Percentiles rank a stretch among this genome's conserved stretches.
phyloP scores from a whole-genome alignment of 176 grass and related monocot genomes.

The Canna indica region DNA sequence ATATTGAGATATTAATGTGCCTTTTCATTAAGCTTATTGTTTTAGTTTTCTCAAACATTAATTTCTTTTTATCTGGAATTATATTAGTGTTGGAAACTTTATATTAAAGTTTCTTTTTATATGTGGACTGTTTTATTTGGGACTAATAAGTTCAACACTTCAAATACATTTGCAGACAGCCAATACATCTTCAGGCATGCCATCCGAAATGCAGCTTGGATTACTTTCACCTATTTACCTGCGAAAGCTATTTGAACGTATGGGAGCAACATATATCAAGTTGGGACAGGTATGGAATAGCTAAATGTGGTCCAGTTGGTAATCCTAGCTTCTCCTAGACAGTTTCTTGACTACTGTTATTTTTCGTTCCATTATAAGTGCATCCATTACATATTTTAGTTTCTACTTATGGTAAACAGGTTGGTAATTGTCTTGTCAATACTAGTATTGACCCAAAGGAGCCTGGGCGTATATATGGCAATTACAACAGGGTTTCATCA shows the following conservation, averaged over 20 bases:
- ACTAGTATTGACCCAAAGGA: background rate
- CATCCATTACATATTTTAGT: background rate
- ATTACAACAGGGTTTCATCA: no score
- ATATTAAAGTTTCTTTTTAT: background rate
- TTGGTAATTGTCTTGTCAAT: background rate
- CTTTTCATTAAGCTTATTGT: background rate
- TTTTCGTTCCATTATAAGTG: background rate
- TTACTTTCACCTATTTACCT: slow-evolving; percentile 89
- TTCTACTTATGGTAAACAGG: background rate
- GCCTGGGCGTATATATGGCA: no score
- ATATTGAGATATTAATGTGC: background rate
- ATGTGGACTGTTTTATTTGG: background rate
- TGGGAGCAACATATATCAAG: slow-evolving; percentile 99
- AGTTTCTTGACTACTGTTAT: background rate
- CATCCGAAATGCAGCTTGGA: slow-evolving; percentile 51
- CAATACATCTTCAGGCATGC: slow-evolving; percentile 44
- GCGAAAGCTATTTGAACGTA: slow-evolving; percentile 72
- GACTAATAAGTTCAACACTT: slow-evolving; percentile 14
- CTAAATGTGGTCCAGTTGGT: background rate
- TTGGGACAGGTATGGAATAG: slow-evolving; percentile 64
- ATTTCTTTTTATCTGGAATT: background rate
- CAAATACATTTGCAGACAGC: slow-evolving; percentile 42
- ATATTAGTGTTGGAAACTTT: background rate
- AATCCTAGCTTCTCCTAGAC: background rate
- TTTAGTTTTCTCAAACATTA: background rate